Percentiles rank a stretch among this genome's conserved stretches.
phyloP scores from a whole-genome alignment of 2,329 filamentous ascomycete genomes.

The Ophiocordyceps camponoti-saundersi region DNA sequence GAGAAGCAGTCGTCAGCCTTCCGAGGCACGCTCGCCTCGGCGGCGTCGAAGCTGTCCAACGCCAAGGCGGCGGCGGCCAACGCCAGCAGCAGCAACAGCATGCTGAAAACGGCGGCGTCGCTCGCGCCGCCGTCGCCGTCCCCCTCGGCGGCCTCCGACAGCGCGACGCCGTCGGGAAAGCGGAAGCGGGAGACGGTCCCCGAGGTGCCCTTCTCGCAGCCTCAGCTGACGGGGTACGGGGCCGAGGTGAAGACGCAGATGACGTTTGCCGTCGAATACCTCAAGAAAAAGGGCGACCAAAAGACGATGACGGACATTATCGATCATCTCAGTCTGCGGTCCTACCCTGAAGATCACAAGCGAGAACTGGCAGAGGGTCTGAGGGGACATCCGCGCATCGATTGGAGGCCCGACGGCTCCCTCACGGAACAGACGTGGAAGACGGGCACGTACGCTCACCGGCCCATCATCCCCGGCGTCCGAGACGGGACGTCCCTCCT shows the following conservation, averaged over 20 bases:
- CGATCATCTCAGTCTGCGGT: constrained; percentile 58
- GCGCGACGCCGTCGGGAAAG: constrained; percentile 47
- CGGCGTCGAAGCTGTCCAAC: constrained; percentile 45
- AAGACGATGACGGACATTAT: constrained; percentile 63
- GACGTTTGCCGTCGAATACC: constrained; percentile 69
- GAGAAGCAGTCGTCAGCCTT: constrained; percentile 48
- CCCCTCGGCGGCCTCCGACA: constrained; percentile 38
- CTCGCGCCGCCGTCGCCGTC: constrained; percentile 46
- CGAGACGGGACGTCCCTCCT: constrained; percentile 62
- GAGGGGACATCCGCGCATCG: constrained; percentile 42
- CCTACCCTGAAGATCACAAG: constrained; percentile 43
- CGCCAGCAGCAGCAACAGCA: constrained; percentile 11
- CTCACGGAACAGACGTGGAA: constrained; percentile 51
- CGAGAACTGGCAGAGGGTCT: constrained; percentile 51
- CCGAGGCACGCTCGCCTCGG: constrained; percentile 42
- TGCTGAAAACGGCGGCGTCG: constrained; percentile 14
- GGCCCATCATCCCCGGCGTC: constrained; percentile 66
- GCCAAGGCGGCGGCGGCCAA: background rate
- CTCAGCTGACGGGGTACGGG: constrained; percentile 58
- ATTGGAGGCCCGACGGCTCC: constrained; percentile 36
- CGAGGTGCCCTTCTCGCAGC: constrained; percentile 54
- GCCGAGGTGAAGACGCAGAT: constrained; percentile 75
- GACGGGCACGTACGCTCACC: constrained; percentile 63
- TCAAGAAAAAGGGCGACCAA: constrained; percentile 53
- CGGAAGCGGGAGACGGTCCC: constrained; percentile 38